A percentile compares a stretch with the other conserved stretches of the same genome.
Evolutionary conservation across 495 filamentous ascomycete genomes (phyloP).

Genomic region (Hypoxylon lienhwacheense): DNA sequence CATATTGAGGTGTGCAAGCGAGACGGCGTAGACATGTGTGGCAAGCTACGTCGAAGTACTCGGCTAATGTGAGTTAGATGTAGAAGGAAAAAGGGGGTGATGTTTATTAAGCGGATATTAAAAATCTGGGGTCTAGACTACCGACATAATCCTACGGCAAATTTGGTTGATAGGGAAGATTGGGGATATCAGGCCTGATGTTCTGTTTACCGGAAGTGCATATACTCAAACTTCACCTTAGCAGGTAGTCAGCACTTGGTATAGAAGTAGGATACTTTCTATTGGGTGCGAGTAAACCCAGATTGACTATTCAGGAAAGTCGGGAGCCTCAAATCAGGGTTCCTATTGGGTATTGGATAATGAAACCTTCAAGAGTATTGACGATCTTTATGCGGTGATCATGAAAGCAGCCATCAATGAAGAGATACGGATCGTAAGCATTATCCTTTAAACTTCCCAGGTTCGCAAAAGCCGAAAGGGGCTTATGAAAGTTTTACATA

Average conservation of each 20-base stretch:
- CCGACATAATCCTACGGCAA: neutral
- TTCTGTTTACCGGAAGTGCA: neutral
- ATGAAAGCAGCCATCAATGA: neutral
- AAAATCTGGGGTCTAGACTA: conserved; percentile 29
- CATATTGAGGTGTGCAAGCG: conserved; percentile 7
- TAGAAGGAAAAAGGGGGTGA: conserved; percentile 24
- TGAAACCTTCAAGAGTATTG: neutral
- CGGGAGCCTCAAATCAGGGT: neutral
- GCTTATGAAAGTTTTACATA: neutral
- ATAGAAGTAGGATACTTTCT: neutral
- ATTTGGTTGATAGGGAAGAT: conserved; percentile 5
- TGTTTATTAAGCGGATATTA: conserved; percentile 36
- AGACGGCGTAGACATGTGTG: conserved; percentile 8
- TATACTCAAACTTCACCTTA: neutral
- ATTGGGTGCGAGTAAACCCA: neutral
- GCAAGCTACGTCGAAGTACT: conserved; percentile 6
- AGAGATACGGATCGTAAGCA: too few species aligned
- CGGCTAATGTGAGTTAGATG: conserved; percentile 27
- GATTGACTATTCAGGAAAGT: conserved; percentile 11
- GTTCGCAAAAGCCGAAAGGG: neutral
- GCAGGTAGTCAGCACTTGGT: neutral
- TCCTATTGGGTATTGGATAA: neutral
- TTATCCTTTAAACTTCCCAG: too few species aligned
- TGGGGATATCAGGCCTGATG: neutral
- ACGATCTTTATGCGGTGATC: neutral